A percentile compares a stretch with the other conserved stretches of the same genome.
Evolutionary conservation across 371 early-diverging fungal genomes (phyloP).

Genomic region (Apophysomyces trapeziformis): DNA sequence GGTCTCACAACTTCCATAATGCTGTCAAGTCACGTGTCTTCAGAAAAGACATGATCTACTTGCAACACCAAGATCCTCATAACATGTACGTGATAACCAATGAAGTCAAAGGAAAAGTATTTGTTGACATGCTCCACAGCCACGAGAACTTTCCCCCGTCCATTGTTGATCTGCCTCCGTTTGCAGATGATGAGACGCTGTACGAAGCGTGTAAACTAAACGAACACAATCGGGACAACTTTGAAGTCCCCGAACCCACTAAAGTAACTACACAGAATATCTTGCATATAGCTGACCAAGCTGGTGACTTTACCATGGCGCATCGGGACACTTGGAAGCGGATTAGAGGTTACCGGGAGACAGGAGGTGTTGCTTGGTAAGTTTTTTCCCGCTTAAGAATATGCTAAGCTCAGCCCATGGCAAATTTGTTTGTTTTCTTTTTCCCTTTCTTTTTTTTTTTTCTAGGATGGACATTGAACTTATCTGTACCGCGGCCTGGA

Average conservation of each 20-base stretch:
- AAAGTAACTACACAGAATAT: slow-evolving; percentile 33
- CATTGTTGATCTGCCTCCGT: slow-evolving; percentile 39
- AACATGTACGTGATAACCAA: slow-evolving; percentile 30
- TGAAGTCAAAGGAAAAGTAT: background rate
- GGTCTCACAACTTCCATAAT: slow-evolving; percentile 53
- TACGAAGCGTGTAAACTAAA: slow-evolving; percentile 37
- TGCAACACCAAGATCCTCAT: slow-evolving; percentile 43
- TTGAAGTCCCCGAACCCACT: slow-evolving; percentile 24
- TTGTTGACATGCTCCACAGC: slow-evolving; percentile 11
- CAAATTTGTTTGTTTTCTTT: no score
- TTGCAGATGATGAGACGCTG: slow-evolving; percentile 42
- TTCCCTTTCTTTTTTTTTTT: no score
- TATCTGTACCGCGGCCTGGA: slow-evolving; percentile 43
- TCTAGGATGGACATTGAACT: slow-evolving; percentile 51
- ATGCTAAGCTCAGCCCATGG: background rate
- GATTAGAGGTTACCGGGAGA: slow-evolving; percentile 42
- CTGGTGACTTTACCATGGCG: slow-evolving; percentile 52
- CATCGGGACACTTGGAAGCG: slow-evolving; percentile 51
- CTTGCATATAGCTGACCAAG: slow-evolving; percentile 39
- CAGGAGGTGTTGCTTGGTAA: slow-evolving; percentile 51
- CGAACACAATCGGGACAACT: slow-evolving; percentile 45
- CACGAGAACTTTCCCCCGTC: slow-evolving; percentile 44
- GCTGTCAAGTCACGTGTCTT: slow-evolving; percentile 47
- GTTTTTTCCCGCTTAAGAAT: background rate
- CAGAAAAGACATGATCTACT: slow-evolving; percentile 39